Evolutionary conservation across 495 filamentous ascomycete species (phyloP), one percentile per base, ranked within the genome.

Genomic region (Viridothelium virens): DNA sequence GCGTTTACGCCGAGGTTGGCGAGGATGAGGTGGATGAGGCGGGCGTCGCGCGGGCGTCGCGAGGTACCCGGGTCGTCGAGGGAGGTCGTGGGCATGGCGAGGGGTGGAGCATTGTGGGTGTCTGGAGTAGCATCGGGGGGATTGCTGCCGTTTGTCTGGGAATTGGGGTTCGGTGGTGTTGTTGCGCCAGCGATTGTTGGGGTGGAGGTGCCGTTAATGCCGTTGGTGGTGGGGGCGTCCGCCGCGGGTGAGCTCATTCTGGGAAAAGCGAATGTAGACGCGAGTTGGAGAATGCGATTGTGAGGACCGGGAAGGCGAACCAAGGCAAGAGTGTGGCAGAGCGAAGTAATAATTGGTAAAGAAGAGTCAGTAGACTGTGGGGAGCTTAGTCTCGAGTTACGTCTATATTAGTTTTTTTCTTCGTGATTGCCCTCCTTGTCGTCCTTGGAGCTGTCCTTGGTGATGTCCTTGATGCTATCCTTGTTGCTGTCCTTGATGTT

Each of bases 21-120:
- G 46, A 98, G 89, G 56, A 97, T 84, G 67, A 97, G 87, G 76
- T 98, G 93, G 70, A 98, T 85, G 38, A 94, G 85, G 61, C 92
- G 88, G 16, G 92, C 89, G 76, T 98, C 93, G 71, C 93, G 90
- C 7, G 94, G 94, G 2, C 91, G 90, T 47, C 88, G 87, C 37
- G 85, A 81, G 39, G 53, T 38, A 25, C 87, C 86, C 62, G 74
- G 77, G 71, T 91, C 88, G 74, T 80, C 79, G 18, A 83, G 72
- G 0, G 86, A 88, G 37, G 81, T 86, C 1, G 78, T 73, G 1
- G 86, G 72, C 63, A 72, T 61, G 62, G 72, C 67, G 62, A 72
- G 69, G 38, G 82, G 61, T 9, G 72, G 67, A 3, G 74, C 67
- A 59, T 25, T 25, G 25, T 71, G 70, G 62, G 70, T 59, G 18